Evolutionary conservation across 2,329 filamentous ascomycete species (phyloP), one percentile per base, ranked within the genome.

Genomic region (Didymella segeticola): DNA sequence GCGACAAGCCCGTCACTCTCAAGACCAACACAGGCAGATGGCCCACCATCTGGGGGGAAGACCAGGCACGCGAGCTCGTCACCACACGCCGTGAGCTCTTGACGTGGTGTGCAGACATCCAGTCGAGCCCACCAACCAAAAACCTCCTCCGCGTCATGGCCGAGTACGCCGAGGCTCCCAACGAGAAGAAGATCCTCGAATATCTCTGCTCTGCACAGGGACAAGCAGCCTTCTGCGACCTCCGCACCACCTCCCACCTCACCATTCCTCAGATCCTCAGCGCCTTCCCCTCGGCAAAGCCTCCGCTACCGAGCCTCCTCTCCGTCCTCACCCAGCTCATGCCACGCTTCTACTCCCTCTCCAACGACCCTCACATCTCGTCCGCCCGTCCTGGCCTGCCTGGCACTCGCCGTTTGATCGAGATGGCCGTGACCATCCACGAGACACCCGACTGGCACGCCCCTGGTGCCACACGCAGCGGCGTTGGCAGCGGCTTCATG

Each of bases 11-110:
- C 12, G 83, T 96, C 15, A 80, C 89, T 15, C 78, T 98, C 63
- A 87, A 87, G 73, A 98, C 95, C 0, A 86, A 83, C 29, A 85
- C 82, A 56, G 93, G 93, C 27, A 85, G 95, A 43, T 99, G 93
- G 93, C 95, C 95, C 4, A 99, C 95, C 0, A 96, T 99, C 43
- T 99, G 95, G 95, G 95, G 93, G 34, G 91, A 96, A 2, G 93
- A 98, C 17, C 78, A 90, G 74, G 77, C 93, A 6, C 86, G 95
- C 51, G 88, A 95, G 71, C 80, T 99, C n/a, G 81, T 93, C 50
- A 96, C 93, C 3, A 98, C 93, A 0, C 87, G 93, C 41, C 85
- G 93, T 43, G 93, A 96, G 72, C 80, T 99, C n/a, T 80, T 99
- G 49, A 96, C 89, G 9, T 99, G 95, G 95, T 97, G 93, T 72